phyloP scores from a whole-genome alignment of 1,284 basidiomycete species.

The Ustilago vetiveriae region DNA sequence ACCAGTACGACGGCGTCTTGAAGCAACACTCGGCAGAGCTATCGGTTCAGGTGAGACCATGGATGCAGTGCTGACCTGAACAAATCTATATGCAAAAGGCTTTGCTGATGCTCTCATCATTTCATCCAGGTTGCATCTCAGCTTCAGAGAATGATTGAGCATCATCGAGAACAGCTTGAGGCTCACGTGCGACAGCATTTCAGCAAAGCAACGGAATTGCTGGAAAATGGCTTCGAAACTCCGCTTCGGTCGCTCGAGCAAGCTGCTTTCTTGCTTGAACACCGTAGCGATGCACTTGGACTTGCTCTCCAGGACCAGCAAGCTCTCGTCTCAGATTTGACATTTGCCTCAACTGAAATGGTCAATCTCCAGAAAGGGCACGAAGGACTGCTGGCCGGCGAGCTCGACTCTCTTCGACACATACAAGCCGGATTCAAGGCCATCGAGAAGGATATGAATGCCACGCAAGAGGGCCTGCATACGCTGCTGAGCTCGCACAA shows the following conservation, averaged over 20 bases:
- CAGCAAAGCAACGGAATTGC: background rate
- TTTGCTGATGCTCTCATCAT: background rate
- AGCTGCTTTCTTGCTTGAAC: background rate
- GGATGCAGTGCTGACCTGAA: background rate
- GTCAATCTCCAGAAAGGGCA: conserved; percentile 5
- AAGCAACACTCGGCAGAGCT: conserved; percentile 1
- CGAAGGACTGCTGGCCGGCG: background rate
- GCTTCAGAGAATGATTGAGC: conserved; percentile 2
- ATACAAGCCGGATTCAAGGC: background rate
- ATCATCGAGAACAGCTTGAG: background rate
- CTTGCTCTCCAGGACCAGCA: background rate
- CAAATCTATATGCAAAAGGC: background rate
- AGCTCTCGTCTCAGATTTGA: conserved; percentile 3
- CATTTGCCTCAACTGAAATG: conserved; percentile 2
- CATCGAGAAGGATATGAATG: conserved; percentile 7
- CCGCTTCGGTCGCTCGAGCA: background rate
- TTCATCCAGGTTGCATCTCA: background rate
- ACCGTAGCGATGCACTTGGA: conserved; percentile 4
- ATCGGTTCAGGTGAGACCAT: conserved; percentile 12
- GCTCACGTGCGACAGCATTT: background rate
- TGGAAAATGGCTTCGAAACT: background rate
- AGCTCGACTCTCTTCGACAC: conserved; percentile 9
- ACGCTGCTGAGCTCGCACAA: conserved; percentile 4
- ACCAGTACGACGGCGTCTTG: background rate
- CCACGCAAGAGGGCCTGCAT: background rate